Evolutionary conservation across 129 eudicot species (phyloP).

Genomic region (Ambrosia artemisiifolia): DNA sequence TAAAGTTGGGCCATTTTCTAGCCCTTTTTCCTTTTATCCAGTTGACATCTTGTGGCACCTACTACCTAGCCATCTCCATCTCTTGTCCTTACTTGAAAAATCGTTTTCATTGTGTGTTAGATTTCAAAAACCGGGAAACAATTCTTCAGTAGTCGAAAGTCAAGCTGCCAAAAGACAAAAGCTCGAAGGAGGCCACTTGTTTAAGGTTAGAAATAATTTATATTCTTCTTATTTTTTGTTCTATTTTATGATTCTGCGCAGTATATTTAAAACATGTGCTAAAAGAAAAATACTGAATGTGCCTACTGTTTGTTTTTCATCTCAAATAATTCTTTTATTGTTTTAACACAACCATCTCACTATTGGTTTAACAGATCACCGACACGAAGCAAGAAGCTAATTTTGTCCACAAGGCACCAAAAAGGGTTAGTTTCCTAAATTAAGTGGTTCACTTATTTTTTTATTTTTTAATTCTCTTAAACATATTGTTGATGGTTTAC

Average conservation of each 20-base stretch:
- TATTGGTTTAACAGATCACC: slow-evolving; percentile 45
- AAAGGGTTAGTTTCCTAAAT: slow-evolving; percentile 44
- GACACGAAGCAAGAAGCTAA: slow-evolving; percentile 53
- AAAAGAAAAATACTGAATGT: neutral
- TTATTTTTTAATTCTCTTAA: neutral
- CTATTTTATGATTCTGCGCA: neutral
- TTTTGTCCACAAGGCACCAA: slow-evolving; percentile 75
- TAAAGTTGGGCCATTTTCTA: no score
- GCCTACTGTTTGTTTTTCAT: neutral
- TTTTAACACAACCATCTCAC: slow-evolving; percentile 12
- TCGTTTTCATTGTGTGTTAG: slow-evolving; percentile 31
- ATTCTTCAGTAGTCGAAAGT: slow-evolving; percentile 46
- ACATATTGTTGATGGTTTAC: slow-evolving; percentile 20
- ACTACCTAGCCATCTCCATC: no score
- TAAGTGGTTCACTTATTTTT: neutral
- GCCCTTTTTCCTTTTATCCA: no score
- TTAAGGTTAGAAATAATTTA: slow-evolving; percentile 48
- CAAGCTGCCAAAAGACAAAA: slow-evolving; percentile 99
- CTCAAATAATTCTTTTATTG: neutral
- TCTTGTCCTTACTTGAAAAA: neutral
- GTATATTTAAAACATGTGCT: neutral
- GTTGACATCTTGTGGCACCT: no score
- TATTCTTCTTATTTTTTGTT: neutral
- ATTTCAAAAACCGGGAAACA: slow-evolving; percentile 44
- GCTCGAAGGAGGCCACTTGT: slow-evolving; percentile 82